Evolutionary conservation across 495 filamentous ascomycete genomes (phyloP).

Genomic region (Trichoderma reesei): DNA sequence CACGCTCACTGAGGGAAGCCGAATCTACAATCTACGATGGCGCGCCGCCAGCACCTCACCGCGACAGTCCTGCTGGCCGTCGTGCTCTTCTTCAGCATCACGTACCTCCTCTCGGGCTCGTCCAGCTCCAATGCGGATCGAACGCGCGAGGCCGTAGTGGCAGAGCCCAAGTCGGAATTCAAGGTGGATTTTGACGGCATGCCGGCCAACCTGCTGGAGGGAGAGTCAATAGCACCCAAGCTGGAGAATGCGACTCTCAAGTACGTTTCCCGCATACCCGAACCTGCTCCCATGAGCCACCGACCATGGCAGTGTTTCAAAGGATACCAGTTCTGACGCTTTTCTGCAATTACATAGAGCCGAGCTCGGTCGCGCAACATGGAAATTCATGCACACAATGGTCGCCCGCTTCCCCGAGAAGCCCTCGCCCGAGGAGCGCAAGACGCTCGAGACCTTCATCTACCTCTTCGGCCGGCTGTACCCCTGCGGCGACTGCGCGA

Average conservation of each 20-base stretch:
- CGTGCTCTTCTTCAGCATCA: constrained; percentile 26
- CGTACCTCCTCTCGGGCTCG: constrained; percentile 26
- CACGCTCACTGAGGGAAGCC: too few species aligned
- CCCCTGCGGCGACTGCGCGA: constrained; percentile 90
- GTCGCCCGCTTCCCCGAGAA: constrained; percentile 87
- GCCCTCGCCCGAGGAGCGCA: constrained; percentile 71
- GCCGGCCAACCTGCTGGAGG: constrained; percentile 46
- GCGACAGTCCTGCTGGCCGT: constrained; percentile 25
- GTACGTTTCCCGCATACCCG: constrained; percentile 29
- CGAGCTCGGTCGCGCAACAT: constrained; percentile 77
- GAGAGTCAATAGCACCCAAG: constrained; percentile 76
- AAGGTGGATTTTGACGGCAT: constrained; percentile 20
- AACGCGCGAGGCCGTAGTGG: constrained; percentile 3
- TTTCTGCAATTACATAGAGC: constrained; percentile 42
- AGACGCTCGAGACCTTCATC: constrained; percentile 75
- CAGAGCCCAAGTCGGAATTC: constrained; percentile 13
- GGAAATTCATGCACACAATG: constrained; percentile 92
- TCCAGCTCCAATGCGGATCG: constrained; percentile 1
- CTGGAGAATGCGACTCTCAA: constrained; percentile 88
- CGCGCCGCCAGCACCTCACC: constrained; percentile 34
- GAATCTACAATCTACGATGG: constrained; percentile 20
- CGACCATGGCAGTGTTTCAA: neutral
- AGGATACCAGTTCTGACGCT: neutral
- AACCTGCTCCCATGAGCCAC: neutral
- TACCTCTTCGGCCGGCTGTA: constrained; percentile 87